Conservation (phyloP, 768 basidiomycete genomes). For the Boletus subparvulus region DNA sequence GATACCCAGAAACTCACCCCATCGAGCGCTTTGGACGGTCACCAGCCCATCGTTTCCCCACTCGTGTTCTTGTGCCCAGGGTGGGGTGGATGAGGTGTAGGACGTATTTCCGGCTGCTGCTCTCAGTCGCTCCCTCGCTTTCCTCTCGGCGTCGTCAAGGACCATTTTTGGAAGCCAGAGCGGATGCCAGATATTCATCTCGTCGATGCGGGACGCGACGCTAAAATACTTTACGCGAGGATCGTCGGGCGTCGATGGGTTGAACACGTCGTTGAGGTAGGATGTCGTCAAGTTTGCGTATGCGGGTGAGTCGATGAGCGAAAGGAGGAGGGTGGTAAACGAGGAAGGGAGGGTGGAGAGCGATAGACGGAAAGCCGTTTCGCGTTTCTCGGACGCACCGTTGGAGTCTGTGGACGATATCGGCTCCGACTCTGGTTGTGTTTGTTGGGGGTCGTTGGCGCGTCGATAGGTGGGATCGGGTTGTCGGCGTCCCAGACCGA, state of each 20-base stretch:
- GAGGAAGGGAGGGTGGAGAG: conserved; percentile 73
- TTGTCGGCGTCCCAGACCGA: conserved; percentile 81
- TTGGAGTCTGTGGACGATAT: not conserved
- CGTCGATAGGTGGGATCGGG: conserved; percentile 17
- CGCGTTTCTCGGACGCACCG: conserved; percentile 22
- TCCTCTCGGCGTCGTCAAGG: conserved; percentile 78
- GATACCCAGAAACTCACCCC: conserved; percentile 94
- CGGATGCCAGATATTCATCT: conserved; percentile 83
- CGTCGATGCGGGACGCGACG: conserved; percentile 73
- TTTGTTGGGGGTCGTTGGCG: not conserved
- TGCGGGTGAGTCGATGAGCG: conserved; percentile 92
- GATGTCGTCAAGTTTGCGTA: conserved; percentile 90
- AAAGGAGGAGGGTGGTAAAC: conserved; percentile 84
- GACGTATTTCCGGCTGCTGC: conserved; percentile 17
- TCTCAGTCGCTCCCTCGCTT: conserved; percentile 47
- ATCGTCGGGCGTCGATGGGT: conserved; percentile 76
- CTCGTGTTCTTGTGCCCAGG: conserved; percentile 52
- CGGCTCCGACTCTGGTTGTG: not conserved
- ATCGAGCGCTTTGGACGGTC: conserved; percentile 86
- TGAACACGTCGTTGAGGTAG: conserved; percentile 80
- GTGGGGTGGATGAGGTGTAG: conserved; percentile 27
- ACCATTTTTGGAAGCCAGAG: conserved; percentile 97
- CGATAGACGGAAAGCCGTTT: conserved; percentile 44
- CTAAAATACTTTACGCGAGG: conserved; percentile 89
- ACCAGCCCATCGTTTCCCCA: conserved; percentile 95